A percentile compares a stretch with the other conserved stretches of the same genome.
Evolutionary conservation across 1,284 basidiomycete genomes (phyloP).

Genomic region (Mycena sp.): DNA sequence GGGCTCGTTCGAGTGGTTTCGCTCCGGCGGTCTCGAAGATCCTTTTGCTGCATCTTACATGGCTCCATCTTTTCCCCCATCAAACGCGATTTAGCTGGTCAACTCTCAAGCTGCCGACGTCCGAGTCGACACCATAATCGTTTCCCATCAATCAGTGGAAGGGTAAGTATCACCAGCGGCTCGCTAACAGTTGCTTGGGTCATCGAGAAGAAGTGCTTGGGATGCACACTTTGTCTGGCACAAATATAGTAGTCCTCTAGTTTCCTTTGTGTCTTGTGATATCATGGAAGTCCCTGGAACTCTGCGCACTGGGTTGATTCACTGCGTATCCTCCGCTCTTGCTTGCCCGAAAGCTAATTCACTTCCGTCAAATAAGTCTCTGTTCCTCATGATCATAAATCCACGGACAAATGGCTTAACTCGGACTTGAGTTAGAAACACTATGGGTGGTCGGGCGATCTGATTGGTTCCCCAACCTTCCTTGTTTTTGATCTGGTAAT

Average conservation of each 20-base stretch:
- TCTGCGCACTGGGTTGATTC: background rate
- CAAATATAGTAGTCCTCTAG: background rate
- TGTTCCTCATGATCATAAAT: constrained; percentile 5
- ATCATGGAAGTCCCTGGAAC: background rate
- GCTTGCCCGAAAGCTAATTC: background rate
- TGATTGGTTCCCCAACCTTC: constrained; percentile 5
- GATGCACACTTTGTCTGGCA: background rate
- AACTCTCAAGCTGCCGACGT: no score
- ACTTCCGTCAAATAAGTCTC: background rate
- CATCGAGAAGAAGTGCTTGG: background rate
- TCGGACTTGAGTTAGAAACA: background rate
- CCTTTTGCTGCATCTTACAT: no score
- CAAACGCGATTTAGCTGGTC: no score
- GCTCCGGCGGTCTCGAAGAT: no score
- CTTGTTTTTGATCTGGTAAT: background rate
- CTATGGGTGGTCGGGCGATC: background rate
- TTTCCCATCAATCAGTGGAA: no score
- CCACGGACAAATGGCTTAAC: background rate
- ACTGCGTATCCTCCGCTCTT: background rate
- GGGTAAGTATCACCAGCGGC: no score
- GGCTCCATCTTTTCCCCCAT: no score
- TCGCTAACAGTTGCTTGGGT: no score
- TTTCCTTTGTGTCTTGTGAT: constrained; percentile 11
- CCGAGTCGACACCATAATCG: no score
- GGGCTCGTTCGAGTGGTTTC: no score